These are phyloP conservation scores for Fomitopsis schrenkii DNA, from an alignment of 1,284 basidiomycete species.

Conservation along the genomic window DNA sequence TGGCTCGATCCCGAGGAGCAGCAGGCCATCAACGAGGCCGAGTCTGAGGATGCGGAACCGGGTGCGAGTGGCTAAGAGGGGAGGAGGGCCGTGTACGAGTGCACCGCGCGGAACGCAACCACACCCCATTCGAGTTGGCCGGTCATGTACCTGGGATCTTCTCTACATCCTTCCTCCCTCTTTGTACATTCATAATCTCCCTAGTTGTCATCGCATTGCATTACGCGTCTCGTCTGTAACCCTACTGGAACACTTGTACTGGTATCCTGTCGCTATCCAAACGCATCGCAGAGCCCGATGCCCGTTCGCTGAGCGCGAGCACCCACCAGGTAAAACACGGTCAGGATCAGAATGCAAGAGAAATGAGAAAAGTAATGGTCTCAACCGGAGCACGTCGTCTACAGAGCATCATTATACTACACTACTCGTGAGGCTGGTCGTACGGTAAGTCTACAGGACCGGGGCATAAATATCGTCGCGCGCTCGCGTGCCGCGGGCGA, in stretches of 20 bases:
- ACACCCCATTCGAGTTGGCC: neutral
- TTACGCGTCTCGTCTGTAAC: neutral
- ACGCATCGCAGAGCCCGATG: neutral
- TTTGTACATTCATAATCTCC: neutral
- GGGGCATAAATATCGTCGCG: neutral
- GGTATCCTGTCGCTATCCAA: neutral
- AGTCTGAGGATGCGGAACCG: neutral
- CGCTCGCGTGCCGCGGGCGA: too few species aligned
- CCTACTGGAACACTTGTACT: neutral
- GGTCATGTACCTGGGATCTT: neutral
- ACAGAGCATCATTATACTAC: neutral
- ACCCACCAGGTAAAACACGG: too few species aligned
- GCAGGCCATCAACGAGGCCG: constrained; percentile 33
- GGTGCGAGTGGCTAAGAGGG: neutral
- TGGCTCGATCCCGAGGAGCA: constrained; percentile 84
- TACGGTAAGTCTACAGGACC: neutral
- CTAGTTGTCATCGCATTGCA: neutral
- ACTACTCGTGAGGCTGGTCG: neutral
- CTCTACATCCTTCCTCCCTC: neutral
- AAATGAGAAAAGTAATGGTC: neutral
- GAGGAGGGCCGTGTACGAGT: neutral
- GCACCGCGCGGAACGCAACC: neutral
- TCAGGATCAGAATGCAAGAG: too few species aligned
- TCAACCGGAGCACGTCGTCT: neutral
- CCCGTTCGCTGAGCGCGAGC: neutral